These are phyloP conservation scores for Aspergillus chevalieri DNA, from an alignment of 2,329 filamentous ascomycete species.

Conservation along the genomic window DNA sequence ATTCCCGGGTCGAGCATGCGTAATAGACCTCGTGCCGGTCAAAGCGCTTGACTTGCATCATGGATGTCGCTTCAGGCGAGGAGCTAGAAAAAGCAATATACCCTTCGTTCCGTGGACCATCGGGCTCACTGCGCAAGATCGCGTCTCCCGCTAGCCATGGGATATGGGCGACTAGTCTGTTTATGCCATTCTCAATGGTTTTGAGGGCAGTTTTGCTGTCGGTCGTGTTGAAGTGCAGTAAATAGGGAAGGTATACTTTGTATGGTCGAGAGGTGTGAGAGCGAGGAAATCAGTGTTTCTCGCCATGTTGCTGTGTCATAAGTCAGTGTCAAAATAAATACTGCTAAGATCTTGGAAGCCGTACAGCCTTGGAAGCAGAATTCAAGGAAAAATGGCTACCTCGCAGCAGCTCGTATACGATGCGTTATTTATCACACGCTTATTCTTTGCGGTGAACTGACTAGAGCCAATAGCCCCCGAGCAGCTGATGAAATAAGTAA, in stretches of 20 bases:
- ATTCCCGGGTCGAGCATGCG: not conserved
- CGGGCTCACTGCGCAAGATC: not conserved
- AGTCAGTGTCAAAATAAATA: no score
- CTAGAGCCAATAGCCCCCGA: no score
- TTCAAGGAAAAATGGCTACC: no score
- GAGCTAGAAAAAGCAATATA: not conserved
- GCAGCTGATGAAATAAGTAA: no score
- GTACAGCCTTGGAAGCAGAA: not conserved
- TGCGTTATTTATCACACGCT: no score
- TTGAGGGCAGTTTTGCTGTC: not conserved
- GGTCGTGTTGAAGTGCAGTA: slow-evolving; percentile 2
- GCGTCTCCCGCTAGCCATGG: slow-evolving; percentile 5
- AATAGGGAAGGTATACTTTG: slow-evolving; percentile 2
- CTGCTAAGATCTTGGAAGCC: not conserved
- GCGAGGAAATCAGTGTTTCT: not conserved
- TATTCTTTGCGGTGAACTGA: no score
- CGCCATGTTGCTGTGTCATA: not conserved
- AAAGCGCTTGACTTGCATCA: slow-evolving; percentile 2
- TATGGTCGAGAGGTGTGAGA: slow-evolving; percentile 6
- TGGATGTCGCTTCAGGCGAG: not conserved
- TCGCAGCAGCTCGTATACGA: no score
- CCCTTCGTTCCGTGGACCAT: not conserved
- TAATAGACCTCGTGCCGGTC: not conserved
- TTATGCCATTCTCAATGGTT: slow-evolving; percentile 3
- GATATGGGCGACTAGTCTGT: slow-evolving; percentile 1